Conservation (phyloP, 1,139 yeast genomes). For the Diutina rugosa region DNA sequence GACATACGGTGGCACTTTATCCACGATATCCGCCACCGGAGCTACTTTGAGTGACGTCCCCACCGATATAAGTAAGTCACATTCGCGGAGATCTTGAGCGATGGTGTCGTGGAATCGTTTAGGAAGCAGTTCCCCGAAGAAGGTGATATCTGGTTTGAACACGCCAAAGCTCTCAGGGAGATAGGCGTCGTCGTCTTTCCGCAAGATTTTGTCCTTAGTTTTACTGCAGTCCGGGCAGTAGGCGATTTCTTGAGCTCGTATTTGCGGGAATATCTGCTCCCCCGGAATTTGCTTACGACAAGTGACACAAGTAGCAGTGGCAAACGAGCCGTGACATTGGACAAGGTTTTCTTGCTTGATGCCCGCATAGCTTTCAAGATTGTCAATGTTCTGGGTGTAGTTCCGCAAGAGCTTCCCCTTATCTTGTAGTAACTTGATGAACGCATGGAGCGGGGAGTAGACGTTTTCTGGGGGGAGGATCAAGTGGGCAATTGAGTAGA, state of each 20-base stretch:
- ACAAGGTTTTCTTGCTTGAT: slow-evolving; percentile 56
- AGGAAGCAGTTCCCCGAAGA: slow-evolving; percentile 86
- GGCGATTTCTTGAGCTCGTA: slow-evolving; percentile 51
- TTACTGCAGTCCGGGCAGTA: slow-evolving; percentile 52
- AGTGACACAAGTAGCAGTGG: slow-evolving; percentile 77
- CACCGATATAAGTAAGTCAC: slow-evolving; percentile 76
- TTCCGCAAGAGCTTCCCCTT: slow-evolving; percentile 73
- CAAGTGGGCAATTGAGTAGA: slow-evolving; percentile 81
- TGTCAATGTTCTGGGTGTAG: slow-evolving; percentile 93
- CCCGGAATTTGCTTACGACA: slow-evolving; percentile 66
- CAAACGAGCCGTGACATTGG: slow-evolving; percentile 96
- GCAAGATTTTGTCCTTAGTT: slow-evolving; percentile 16
- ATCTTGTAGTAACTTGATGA: slow-evolving; percentile 62
- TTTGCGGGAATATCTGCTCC: slow-evolving; percentile 45
- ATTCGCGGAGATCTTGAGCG: slow-evolving; percentile 14
- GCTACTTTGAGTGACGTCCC: slow-evolving; percentile 95
- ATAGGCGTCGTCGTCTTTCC: slow-evolving; percentile 15
- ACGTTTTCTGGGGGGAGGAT: slow-evolving; percentile 65
- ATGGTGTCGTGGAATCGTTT: slow-evolving; percentile 10
- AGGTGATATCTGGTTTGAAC: slow-evolving; percentile 89
- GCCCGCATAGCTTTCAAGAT: slow-evolving; percentile 79
- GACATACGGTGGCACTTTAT: slow-evolving; percentile 40
- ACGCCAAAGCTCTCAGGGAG: slow-evolving; percentile 53
- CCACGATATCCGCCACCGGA: slow-evolving; percentile 83
- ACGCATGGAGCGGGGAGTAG: slow-evolving; percentile 81